Percentiles rank a stretch among this genome's conserved stretches.
Evolutionary conservation across 2,329 filamentous ascomycete species (phyloP).

Genomic region (Helminthosporium solani): DNA sequence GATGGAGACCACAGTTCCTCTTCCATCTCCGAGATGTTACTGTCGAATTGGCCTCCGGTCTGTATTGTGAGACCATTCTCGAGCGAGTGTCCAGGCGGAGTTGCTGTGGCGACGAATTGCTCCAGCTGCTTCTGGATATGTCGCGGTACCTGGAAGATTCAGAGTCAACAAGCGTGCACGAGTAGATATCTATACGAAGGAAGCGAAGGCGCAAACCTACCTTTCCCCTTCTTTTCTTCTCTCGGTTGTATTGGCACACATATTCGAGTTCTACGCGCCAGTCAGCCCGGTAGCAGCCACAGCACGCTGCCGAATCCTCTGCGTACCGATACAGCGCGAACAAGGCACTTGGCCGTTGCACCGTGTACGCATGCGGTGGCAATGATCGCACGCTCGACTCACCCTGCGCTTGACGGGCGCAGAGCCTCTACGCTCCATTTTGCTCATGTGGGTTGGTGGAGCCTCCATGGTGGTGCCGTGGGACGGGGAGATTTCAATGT

Average conservation of each 20-base stretch:
- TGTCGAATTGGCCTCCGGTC: conserved; percentile 28
- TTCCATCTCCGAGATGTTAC: conserved; percentile 38
- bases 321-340: conserved; percentile 82
- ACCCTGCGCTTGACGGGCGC: conserved; percentile 80
- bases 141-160: conserved; percentile 31
- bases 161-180: conserved; percentile 16
- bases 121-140: conserved; percentile 43
- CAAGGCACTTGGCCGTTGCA: conserved; percentile 91
- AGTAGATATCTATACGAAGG: too few relatives aligned
- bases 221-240: conserved; percentile 92
- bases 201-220: conserved; percentile 69
- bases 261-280: conserved; percentile 71
- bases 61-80: conserved; percentile 30
- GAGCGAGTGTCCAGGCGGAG: conserved; percentile 3
- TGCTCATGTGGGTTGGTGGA: conserved; percentile 24
- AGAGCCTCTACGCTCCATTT: conserved; percentile 42
- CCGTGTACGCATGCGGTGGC: conserved; percentile 90
- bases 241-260: conserved; percentile 85
- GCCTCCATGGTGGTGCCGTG: conserved; percentile 28
- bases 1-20: conserved; percentile 41
- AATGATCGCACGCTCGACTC: conserved; percentile 91
- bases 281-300: conserved; percentile 15
- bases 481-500: too few relatives aligned
- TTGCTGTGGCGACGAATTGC: conserved; percentile 29
- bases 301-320: not conserved